Percentiles rank a stretch among this genome's conserved stretches.
Evolutionary conservation across 1,284 basidiomycete genomes (phyloP).

Genomic region (Boletellus sp.): DNA sequence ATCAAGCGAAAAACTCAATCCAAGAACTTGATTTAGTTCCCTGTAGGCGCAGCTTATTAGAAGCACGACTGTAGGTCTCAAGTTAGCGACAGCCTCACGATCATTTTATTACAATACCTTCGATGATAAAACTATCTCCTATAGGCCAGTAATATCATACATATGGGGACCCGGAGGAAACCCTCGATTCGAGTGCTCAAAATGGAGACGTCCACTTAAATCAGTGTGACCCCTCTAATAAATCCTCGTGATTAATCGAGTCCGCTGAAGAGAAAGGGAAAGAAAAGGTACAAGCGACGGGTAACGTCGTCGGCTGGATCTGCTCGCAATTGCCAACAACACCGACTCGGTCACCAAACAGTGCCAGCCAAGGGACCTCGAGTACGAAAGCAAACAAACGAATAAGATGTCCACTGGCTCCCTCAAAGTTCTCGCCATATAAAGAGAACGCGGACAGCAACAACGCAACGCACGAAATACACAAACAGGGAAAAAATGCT

Average conservation of each 20-base stretch:
- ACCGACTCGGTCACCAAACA: background rate
- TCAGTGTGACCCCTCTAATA: conserved; percentile 11
- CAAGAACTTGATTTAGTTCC: no score
- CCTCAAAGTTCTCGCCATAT: conserved; percentile 5
- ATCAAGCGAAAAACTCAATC: no score
- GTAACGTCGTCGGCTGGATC: conserved; percentile 15
- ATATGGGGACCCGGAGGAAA: no score
- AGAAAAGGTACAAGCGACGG: conserved; percentile 23
- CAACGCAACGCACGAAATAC: conserved; percentile 18
- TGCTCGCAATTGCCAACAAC: background rate
- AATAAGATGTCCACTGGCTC: conserved; percentile 3
- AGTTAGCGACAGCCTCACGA: no score
- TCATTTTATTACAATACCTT: no score
- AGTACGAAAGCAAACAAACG: conserved; percentile 2
- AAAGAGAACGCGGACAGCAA: conserved; percentile 7
- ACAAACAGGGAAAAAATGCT: conserved; percentile 20
- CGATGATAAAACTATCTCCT: no score
- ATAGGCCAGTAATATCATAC: no score
- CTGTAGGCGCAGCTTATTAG: no score
- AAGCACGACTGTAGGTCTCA: no score
- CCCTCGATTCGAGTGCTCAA: no score
- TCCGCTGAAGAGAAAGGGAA: conserved; percentile 16
- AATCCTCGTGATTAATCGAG: conserved; percentile 19
- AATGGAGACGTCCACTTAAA: background rate
- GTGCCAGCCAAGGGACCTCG: background rate